A percentile compares a stretch with the other conserved stretches of the same genome.
Conservation (phyloP, 495 filamentous ascomycete species). For the Hypoxylon perforatum region DNA sequence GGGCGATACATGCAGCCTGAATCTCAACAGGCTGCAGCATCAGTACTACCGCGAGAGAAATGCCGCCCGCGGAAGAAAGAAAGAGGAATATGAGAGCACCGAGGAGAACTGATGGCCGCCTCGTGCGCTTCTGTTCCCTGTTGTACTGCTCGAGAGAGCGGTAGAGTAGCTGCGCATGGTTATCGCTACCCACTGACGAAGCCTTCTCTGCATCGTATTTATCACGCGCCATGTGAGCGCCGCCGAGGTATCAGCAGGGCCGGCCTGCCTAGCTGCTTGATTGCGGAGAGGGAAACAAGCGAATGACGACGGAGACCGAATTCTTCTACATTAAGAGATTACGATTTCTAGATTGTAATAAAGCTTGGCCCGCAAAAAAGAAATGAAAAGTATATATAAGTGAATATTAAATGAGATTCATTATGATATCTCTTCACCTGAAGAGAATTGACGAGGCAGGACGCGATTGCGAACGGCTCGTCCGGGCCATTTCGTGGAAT, state of each 20-base stretch:
- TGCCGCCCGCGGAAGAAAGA: slow-evolving; percentile 35
- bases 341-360: slow-evolving; percentile 2
- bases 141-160: slow-evolving; percentile 44
- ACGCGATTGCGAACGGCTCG: slow-evolving; percentile 28
- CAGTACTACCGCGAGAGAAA: slow-evolving; percentile 34
- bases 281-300: neutral
- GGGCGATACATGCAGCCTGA: slow-evolving; percentile 35
- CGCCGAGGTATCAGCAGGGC: slow-evolving; percentile 24
- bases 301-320: slow-evolving; percentile 4
- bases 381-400: slow-evolving; percentile 27
- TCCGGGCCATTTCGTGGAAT: slow-evolving; percentile 45
- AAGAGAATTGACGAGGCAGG: slow-evolving; percentile 41
- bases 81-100: slow-evolving; percentile 40
- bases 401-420: slow-evolving; percentile 10
- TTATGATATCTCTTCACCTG: slow-evolving; percentile 20
- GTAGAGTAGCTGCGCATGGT: slow-evolving; percentile 38
- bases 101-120: slow-evolving; percentile 40
- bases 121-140: slow-evolving; percentile 25
- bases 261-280: slow-evolving; percentile 30
- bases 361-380: slow-evolving; percentile 21
- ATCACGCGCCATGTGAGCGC: slow-evolving; percentile 37
- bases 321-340: slow-evolving; percentile 10
- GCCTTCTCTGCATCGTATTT: slow-evolving; percentile 19
- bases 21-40: slow-evolving; percentile 33
- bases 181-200: slow-evolving; percentile 8